phyloP scores from a whole-genome alignment of 169 alveolate species.

The Cryptosporidium andersoni region DNA sequence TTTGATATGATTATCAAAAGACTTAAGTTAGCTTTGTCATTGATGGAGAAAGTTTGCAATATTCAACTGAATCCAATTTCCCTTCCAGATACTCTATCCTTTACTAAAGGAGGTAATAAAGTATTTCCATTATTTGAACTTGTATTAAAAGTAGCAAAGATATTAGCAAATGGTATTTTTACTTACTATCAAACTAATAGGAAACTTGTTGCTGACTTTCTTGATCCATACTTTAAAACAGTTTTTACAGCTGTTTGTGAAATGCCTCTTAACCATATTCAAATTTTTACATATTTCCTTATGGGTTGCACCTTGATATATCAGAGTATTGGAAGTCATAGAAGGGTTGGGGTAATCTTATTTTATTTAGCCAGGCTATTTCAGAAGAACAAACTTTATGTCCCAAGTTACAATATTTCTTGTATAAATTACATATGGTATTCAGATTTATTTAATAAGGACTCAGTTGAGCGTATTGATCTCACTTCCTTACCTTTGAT shows the following conservation, averaged over 20 bases:
- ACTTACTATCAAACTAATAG: slow-evolving; percentile 20
- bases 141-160: slow-evolving; percentile 20
- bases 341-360: slow-evolving; percentile 46
- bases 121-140: slow-evolving; percentile 12
- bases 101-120: background rate
- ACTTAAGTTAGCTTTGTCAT: slow-evolving; percentile 6
- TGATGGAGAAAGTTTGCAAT: background rate
- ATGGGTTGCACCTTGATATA: slow-evolving; percentile 30
- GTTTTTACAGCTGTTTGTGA: background rate
- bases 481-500: background rate
- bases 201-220: slow-evolving; percentile 46
- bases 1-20: slow-evolving; percentile 43
- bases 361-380: slow-evolving; percentile 13
- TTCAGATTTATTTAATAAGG: slow-evolving; percentile 1
- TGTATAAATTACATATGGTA: slow-evolving; percentile 49
- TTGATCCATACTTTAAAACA: slow-evolving; percentile 27
- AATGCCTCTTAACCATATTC: background rate
- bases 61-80: background rate
- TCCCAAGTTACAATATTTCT: slow-evolving; percentile 25
- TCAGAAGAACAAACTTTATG: slow-evolving; percentile 12
- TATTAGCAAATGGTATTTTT: slow-evolving; percentile 14
- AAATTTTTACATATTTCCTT: slow-evolving; percentile 27
- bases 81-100: background rate
- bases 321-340: slow-evolving; percentile 4
- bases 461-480: background rate